Conservation (phyloP, 2,329 filamentous ascomycete genomes). For the Dothiorella sarmentorum region DNA sequence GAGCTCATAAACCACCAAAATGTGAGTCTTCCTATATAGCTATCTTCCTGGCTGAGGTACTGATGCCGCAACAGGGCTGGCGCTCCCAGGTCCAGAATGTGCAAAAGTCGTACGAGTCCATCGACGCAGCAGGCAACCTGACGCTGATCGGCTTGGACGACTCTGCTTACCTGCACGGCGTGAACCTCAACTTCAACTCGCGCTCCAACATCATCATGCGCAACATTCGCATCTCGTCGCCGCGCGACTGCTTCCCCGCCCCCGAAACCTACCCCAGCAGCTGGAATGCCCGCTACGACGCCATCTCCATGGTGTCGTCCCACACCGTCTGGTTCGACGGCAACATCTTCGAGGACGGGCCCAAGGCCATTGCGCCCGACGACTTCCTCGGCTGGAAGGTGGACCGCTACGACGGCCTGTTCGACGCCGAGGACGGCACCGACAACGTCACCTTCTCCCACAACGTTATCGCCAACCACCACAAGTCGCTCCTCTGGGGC, state of each 20-base stretch:
- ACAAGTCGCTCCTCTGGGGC: conserved; percentile 13
- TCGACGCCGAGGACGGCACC: conserved; percentile 14
- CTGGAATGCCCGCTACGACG: conserved; percentile 13
- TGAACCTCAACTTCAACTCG: conserved; percentile 12
- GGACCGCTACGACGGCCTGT: conserved; percentile 13
- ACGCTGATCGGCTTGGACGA: conserved; percentile 8
- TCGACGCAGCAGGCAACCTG: conserved; percentile 7
- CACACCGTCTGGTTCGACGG: conserved; percentile 9
- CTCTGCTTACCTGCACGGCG: conserved; percentile 4
- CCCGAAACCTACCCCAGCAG: not conserved
- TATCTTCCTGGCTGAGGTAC: not conserved
- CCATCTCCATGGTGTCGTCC: conserved; percentile 7
- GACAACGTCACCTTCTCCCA: conserved; percentile 13
- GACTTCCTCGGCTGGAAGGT: conserved; percentile 7
- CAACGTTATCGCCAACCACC: conserved; percentile 16
- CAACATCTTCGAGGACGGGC: conserved; percentile 14
- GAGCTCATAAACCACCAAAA: not conserved
- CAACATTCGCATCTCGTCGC: conserved; percentile 11
- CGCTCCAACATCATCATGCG: conserved; percentile 13
- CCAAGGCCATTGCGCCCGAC: not conserved
- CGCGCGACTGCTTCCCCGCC: conserved; percentile 11
- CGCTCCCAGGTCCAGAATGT: conserved; percentile 5
- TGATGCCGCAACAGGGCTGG: not conserved
- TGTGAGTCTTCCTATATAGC: not conserved
- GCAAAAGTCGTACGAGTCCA: conserved; percentile 5